Base-by-base conservation (phyloP, 192 early-diverging fungal genomes). In the Coemansia nantahalensis region DNA sequence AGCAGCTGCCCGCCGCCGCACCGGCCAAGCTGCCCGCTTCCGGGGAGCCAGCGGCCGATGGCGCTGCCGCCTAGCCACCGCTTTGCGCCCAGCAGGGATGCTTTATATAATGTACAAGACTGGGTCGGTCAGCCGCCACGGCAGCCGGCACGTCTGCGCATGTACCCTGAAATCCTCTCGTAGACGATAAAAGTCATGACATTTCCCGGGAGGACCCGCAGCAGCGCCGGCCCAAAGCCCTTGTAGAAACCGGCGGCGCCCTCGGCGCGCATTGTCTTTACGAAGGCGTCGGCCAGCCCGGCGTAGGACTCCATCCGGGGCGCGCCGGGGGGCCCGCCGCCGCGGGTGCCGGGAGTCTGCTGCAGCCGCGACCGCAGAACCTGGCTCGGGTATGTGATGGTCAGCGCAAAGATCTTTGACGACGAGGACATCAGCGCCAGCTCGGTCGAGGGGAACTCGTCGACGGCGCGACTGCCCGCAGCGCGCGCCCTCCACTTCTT, bases 181-280 rank as follows among this genome's bases (percentile, higher is more conserved):
- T 98, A 98, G 0, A 94, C 91, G n/a, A 90, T 80, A 82, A 98
- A 98, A 2, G 96, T 98, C 18, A 96, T 83, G 44, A 88, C 85
- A 8, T 94, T 95, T 7, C 95, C 92, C 2, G 96, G 96, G 24
- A 96, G 67, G 1, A 98, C 92, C 11, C 94, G 82, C 10, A 95
- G 62, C 12, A 97, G 65, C 37, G 89, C 92, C 4, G 91, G 86
- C 1, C 89, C 91, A 39, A 94, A 75, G 0, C 94, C 94, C 63
- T 95, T 95, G 80, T 95, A 95, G 55, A 95, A 95, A 6, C 90
- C 93, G 17, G 73, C 30, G 15, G 88, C 37, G 4, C 89, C 89
- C 69, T 97, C 96, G 8, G 77, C 72, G 68, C 47, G 72, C 51
- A 78, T 79, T 32, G 93, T 91, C 42, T 87, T 87, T 28, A 51